Evolutionary conservation across 2,329 filamentous ascomycete species (phyloP), one percentile per base, ranked within the genome.

Genomic region (Sporothrix curviconia): DNA sequence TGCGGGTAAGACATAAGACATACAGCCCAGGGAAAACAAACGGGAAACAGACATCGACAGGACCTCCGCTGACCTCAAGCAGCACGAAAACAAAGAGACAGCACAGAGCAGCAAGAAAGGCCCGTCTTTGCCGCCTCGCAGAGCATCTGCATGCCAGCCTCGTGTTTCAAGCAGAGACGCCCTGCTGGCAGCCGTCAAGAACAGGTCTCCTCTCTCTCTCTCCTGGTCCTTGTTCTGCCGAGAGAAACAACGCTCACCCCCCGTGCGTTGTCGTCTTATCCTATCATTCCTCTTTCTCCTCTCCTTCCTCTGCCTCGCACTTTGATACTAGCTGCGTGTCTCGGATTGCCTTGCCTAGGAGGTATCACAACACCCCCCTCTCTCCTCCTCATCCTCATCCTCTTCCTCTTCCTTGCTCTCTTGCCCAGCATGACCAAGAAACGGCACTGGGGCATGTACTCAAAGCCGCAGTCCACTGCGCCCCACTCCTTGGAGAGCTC

Each of bases 401-500:
- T 12, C 7, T 39, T 7, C 25, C n/a, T 25, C 22, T 14, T 22
- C 28, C 14, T 12, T n/a, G 1, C 28, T 37, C 37, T 15, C 14
- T 46, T n/a, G 32, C 15, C 52, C 42, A 67, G 65, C 65, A 86
- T 86, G 83, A 80, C 83, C 71, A 85, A 84, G 75, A 85, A 84
- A 77, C 76, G 80, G 70, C 77, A 80, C 57, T 74, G 77, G 63
- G 65, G 70, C 64, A 75, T 74, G 66, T 82, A 79, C 65, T 80
- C 81, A 62, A 85, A 84, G 69, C 82, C 82, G 63, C 77, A 72
- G 64, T 78, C 78, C 60, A 79, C 80, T 64, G 76, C 76, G 30
- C 76, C 80, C 63, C 74, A 77, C 56, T 76, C 77, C 59, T 69
- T 79, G 56, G 70, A 69, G 61, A 71, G 73, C 55, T 72, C 72